A percentile compares a stretch with the other conserved stretches of the same genome.
These are phyloP conservation scores for Phanerochaete carnosa DNA, from an alignment of 768 basidiomycete species.

Conservation along the genomic window DNA sequence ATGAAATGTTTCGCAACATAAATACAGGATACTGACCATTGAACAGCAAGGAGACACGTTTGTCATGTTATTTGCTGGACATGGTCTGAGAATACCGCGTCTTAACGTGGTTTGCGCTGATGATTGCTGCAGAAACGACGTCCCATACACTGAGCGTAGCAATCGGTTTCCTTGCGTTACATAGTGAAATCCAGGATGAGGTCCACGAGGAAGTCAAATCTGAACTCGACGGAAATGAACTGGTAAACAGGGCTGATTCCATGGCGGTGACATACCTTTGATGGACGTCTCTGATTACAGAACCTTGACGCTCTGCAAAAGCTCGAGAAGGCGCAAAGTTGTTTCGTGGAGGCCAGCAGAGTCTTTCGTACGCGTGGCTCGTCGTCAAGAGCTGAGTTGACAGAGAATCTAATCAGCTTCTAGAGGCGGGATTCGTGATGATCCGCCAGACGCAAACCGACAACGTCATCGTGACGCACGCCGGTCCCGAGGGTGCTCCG, in stretches of 20 bases:
- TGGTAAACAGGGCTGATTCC: neutral
- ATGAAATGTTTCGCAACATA: neutral
- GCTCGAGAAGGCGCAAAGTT: neutral
- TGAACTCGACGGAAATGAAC: neutral
- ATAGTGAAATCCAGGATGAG: conserved; percentile 5
- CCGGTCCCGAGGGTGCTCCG: neutral
- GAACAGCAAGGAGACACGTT: conserved; percentile 3
- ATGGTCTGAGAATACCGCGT: too few species aligned
- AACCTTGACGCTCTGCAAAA: neutral
- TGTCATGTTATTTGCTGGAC: conserved; percentile 6
- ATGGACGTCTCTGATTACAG: neutral
- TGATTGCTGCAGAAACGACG: too few species aligned
- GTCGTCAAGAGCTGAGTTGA: neutral
- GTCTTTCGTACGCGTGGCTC: neutral
- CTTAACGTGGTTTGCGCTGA: too few species aligned
- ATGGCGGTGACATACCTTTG: neutral
- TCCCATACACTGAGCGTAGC: neutral
- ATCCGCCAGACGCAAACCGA: neutral
- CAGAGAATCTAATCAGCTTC: neutral
- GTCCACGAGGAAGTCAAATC: neutral
- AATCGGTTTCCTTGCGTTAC: neutral
- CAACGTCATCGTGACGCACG: neutral
- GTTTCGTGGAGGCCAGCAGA: neutral
- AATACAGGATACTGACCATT: neutral
- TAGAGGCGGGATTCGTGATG: neutral